Percentiles rank a stretch among this genome's conserved stretches.
These are phyloP conservation scores for Fusarium sp. DNA, from an alignment of 2,329 filamentous ascomycete species.

Conservation along the genomic window DNA sequence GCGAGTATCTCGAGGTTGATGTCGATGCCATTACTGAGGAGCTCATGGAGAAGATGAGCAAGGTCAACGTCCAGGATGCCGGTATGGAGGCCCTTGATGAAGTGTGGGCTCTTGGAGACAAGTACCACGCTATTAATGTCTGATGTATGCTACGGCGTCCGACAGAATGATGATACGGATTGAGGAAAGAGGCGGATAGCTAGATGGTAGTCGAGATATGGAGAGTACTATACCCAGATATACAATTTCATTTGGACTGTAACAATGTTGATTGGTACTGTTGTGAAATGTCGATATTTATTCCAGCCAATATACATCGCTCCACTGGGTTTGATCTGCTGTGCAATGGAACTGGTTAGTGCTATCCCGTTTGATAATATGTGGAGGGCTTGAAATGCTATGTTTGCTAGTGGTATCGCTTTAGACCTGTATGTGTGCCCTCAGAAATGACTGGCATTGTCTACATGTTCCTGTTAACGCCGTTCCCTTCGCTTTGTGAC, in stretches of 20 bases:
- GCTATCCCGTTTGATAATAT: background rate
- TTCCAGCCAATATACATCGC: background rate
- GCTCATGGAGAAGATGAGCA: constrained; percentile 68
- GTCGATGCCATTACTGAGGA: constrained; percentile 82
- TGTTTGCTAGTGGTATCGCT: background rate
- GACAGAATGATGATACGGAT: background rate
- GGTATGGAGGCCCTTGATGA: constrained; percentile 36
- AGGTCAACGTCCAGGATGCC: constrained; percentile 25
- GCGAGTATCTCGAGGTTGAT: constrained; percentile 83
- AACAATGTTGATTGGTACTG: background rate
- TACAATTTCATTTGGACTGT: constrained; percentile 3
- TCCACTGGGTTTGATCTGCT: background rate
- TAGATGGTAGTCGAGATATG: constrained; percentile 1
- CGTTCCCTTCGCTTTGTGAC: background rate
- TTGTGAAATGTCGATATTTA: background rate
- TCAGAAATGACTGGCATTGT: background rate
- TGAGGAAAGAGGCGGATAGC: constrained; percentile 15
- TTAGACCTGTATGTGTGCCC: background rate
- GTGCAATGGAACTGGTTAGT: background rate
- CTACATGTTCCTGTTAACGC: background rate
- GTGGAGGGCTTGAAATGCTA: background rate
- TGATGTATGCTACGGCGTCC: constrained; percentile 1
- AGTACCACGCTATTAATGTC: constrained; percentile 29
- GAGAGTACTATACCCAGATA: background rate
- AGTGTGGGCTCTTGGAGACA: constrained; percentile 28